These are phyloP conservation scores for Hirschioporus abietinus DNA, from an alignment of 768 basidiomycete species.

Conservation along the genomic window DNA sequence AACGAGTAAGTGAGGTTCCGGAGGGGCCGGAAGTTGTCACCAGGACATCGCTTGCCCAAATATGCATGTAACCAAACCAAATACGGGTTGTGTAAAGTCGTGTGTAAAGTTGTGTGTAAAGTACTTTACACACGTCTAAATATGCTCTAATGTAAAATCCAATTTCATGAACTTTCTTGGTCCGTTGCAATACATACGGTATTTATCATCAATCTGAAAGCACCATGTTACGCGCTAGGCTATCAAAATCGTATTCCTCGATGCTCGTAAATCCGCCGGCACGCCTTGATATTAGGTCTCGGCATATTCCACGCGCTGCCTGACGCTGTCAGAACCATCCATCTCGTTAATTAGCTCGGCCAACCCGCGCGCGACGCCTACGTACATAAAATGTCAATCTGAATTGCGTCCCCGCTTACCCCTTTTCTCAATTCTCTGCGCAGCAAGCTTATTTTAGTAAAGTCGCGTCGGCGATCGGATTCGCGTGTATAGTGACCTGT, in stretches of 20 bases:
- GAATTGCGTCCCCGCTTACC: neutral
- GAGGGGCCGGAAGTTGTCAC: too few species aligned
- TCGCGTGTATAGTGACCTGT: constrained; percentile 87
- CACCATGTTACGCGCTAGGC: neutral
- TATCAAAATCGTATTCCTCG: neutral
- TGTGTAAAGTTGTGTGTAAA: too few species aligned
- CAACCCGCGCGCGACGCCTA: constrained; percentile 4
- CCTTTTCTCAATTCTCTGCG: neutral
- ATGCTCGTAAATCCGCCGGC: neutral
- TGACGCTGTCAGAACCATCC: neutral
- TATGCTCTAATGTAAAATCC: too few species aligned
- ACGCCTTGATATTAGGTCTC: neutral
- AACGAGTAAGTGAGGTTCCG: too few species aligned
- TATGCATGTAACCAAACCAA: too few species aligned
- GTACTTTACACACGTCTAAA: too few species aligned
- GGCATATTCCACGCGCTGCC: neutral
- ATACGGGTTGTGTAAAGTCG: too few species aligned
- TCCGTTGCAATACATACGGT: neutral
- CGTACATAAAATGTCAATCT: constrained; percentile 4
- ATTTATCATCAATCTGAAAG: neutral
- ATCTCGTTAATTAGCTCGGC: neutral
- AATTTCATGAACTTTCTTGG: too few species aligned
- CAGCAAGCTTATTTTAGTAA: constrained; percentile 20
- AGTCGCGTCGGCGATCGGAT: constrained; percentile 84
- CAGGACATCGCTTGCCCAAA: too few species aligned